Conservation (phyloP, 2,329 filamentous ascomycete genomes). For the Fusarium lateritium region DNA sequence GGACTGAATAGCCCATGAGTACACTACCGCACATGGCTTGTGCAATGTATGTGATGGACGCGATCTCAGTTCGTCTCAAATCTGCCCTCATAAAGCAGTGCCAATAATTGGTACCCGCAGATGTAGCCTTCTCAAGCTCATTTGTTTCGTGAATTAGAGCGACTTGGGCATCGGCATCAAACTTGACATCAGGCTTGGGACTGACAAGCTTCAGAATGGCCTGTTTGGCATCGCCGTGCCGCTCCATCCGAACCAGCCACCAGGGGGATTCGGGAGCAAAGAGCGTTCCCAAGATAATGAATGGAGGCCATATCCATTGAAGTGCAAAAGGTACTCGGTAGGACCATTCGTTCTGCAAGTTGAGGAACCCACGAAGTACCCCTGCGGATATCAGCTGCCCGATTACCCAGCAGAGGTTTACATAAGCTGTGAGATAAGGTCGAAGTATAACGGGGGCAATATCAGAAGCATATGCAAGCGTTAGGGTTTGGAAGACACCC, state of each 20-base stretch:
- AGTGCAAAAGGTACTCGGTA: conserved; percentile 64
- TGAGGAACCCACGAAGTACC: conserved; percentile 59
- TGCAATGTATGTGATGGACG: conserved; percentile 59
- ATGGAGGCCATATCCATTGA: conserved; percentile 65
- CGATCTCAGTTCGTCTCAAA: conserved; percentile 62
- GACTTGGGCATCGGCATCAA: conserved; percentile 45
- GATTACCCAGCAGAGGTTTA: conserved; percentile 66
- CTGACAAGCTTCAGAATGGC: conserved; percentile 47
- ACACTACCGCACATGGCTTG: conserved; percentile 58
- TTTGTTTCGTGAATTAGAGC: conserved; percentile 55
- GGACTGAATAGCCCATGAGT: conserved; percentile 72
- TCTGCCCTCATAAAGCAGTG: conserved; percentile 65
- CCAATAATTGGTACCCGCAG: conserved; percentile 59
- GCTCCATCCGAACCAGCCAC: conserved; percentile 59
- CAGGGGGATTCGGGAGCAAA: conserved; percentile 66
- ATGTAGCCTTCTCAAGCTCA: conserved; percentile 59
- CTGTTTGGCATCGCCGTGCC: conserved; percentile 36
- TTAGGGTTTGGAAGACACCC: conserved; percentile 67
- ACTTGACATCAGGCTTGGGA: conserved; percentile 32
- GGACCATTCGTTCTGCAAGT: conserved; percentile 59
- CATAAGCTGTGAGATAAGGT: conserved; percentile 64
- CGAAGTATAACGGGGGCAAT: conserved; percentile 73
- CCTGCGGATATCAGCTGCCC: conserved; percentile 63
- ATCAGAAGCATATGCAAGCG: conserved; percentile 75
- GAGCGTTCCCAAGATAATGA: conserved; percentile 58